phyloP scores from a whole-genome alignment of 1,139 yeast species.

The Zygoascus meyerae region DNA sequence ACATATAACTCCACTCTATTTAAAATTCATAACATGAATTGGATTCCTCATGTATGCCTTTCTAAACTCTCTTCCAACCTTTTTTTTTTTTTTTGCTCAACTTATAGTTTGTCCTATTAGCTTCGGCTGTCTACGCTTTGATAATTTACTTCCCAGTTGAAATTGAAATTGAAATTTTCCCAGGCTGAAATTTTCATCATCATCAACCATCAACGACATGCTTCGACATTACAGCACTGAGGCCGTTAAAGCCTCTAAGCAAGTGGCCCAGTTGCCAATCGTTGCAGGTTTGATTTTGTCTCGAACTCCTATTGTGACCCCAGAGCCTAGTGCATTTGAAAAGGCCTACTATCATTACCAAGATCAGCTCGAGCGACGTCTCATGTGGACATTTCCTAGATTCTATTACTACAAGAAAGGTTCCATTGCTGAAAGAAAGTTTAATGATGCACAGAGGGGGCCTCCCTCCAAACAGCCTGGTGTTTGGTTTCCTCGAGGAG shows the following conservation, averaged over 20 bases:
- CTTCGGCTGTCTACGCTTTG: neutral
- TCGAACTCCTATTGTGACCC: slow-evolving; percentile 78
- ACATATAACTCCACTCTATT: too few relatives aligned
- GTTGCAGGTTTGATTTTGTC: slow-evolving; percentile 53
- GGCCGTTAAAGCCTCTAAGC: slow-evolving; percentile 47
- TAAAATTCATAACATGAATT: too few relatives aligned
- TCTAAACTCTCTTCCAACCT: too few relatives aligned
- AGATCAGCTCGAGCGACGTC: slow-evolving; percentile 75
- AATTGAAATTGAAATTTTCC: slow-evolving; percentile 7
- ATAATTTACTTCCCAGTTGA: too few relatives aligned
- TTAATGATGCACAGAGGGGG: slow-evolving; percentile 54
- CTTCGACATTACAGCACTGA: slow-evolving; percentile 63
- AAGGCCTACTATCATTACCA: slow-evolving; percentile 75
- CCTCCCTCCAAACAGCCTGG: slow-evolving; percentile 70
- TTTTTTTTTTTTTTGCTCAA: too few relatives aligned
- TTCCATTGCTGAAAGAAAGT: slow-evolving; percentile 80
- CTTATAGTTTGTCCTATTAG: too few relatives aligned
- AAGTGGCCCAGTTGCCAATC: slow-evolving; percentile 12
- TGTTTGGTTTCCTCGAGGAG: slow-evolving; percentile 73
- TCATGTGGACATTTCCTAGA: slow-evolving; percentile 97
- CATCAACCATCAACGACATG: slow-evolving; percentile 41
- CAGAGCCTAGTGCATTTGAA: slow-evolving; percentile 69
- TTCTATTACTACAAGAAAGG: slow-evolving; percentile 91
- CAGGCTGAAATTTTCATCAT: slow-evolving; percentile 7
- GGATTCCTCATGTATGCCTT: too few relatives aligned